Conservation (phyloP, 139 green algal species). For the Deuterostichococcus epilithicus region DNA sequence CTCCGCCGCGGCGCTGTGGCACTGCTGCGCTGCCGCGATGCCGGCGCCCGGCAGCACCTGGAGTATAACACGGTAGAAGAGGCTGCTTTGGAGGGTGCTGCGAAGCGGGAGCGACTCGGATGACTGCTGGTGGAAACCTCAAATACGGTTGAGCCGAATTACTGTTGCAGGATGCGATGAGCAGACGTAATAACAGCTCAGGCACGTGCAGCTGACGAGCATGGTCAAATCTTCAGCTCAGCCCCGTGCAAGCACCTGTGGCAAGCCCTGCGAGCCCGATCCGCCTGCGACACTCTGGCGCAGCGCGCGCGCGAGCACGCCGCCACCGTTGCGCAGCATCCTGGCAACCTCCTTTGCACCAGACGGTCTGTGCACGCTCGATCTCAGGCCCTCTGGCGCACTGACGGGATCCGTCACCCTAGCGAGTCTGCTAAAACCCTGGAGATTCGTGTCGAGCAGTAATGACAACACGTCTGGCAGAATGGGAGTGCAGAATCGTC, state of each 20-base stretch:
- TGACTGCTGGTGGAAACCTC: too few relatives aligned
- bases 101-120: too few relatives aligned
- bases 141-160: too few relatives aligned
- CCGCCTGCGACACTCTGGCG: neutral
- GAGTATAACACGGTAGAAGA: neutral
- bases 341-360: neutral
- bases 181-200: too few relatives aligned
- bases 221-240: too few relatives aligned
- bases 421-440: neutral
- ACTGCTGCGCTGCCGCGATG: neutral
- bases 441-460: too few relatives aligned
- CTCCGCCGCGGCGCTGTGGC: slow-evolving; percentile 6
- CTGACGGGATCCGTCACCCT: neutral
- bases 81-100: neutral
- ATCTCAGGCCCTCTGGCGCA: neutral
- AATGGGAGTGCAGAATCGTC: too few relatives aligned
- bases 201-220: too few relatives aligned
- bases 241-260: neutral
- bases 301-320: neutral
- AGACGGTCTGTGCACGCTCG: too few relatives aligned
- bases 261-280: neutral
- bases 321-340: neutral
- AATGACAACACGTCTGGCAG: too few relatives aligned
- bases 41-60: neutral
- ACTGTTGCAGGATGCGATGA: too few relatives aligned